Evolutionary conservation across 768 basidiomycete species (phyloP).

Genomic region (Pulveroboletus sp.): DNA sequence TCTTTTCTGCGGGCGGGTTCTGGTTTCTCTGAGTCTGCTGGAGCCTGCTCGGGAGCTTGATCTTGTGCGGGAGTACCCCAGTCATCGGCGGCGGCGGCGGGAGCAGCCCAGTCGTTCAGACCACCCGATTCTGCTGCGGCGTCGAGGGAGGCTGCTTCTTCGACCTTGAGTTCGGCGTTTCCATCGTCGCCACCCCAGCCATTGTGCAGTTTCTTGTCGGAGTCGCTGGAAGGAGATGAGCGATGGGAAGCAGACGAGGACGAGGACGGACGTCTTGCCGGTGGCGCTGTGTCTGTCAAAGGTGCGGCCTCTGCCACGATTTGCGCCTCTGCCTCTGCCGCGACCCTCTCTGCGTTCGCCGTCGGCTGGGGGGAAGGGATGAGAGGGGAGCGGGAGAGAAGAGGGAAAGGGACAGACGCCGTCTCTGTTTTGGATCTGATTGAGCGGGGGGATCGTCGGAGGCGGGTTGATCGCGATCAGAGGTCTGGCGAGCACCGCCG

Average conservation of each 20-base stretch:
- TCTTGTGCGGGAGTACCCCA: conserved; percentile 36
- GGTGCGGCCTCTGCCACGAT: conserved; percentile 62
- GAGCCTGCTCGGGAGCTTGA: conserved; percentile 29
- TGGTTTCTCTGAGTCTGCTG: conserved; percentile 35
- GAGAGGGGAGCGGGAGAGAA: background rate
- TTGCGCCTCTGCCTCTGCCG: conserved; percentile 42
- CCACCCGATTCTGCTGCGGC: conserved; percentile 48
- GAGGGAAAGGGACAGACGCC: conserved; percentile 23
- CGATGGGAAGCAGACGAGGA: background rate
- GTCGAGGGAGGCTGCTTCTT: conserved; percentile 71
- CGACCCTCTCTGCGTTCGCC: conserved; percentile 45
- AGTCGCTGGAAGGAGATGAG: conserved; percentile 56
- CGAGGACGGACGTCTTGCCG: conserved; percentile 64
- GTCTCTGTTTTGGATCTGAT: conserved; percentile 33
- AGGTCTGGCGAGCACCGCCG: conserved; percentile 48
- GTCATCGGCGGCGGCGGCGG: conserved; percentile 28
- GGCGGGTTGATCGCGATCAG: conserved; percentile 37
- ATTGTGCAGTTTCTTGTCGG: conserved; percentile 91
- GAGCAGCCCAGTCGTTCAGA: conserved; percentile 36
- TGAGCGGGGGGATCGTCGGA: conserved; percentile 35
- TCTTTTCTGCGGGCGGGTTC: conserved; percentile 44
- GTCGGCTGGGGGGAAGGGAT: conserved; percentile 30
- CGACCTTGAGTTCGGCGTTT: conserved; percentile 74
- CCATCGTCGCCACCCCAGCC: conserved; percentile 95
- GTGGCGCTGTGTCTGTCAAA: conserved; percentile 87